phyloP scores from a whole-genome alignment of 495 filamentous ascomycete species.

The Podospora pseudopauciseta region DNA sequence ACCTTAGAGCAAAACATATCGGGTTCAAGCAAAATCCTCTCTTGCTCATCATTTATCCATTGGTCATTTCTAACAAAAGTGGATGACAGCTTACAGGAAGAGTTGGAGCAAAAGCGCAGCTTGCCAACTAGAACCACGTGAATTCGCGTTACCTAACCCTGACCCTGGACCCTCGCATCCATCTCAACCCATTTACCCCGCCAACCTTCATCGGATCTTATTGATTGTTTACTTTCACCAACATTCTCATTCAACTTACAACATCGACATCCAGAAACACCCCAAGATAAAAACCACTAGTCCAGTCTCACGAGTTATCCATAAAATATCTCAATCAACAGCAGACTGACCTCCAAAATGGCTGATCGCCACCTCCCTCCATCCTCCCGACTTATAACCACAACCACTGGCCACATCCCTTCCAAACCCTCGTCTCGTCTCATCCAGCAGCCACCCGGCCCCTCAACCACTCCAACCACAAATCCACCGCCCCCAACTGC shows the following conservation, averaged over 20 bases:
- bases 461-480: constrained; percentile 13
- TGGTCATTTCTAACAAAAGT: not conserved
- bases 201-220: constrained; percentile 7
- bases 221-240: constrained; percentile 6
- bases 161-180: constrained; percentile 5
- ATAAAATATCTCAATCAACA: not conserved
- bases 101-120: not conserved
- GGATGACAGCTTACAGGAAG: not conserved
- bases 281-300: not conserved
- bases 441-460: constrained; percentile 11
- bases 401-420: not conserved
- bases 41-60: not conserved
- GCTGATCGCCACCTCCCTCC: constrained; percentile 16
- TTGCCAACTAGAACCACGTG: constrained; percentile 12
- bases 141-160: constrained; percentile 16
- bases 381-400: constrained; percentile 9
- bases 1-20: not conserved
- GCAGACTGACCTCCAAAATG: constrained; percentile 7
- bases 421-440: constrained; percentile 2
- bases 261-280: not conserved
- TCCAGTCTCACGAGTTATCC: not conserved
- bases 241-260: not conserved
- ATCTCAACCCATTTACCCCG: constrained; percentile 9
- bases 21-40: not conserved
- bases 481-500: constrained; percentile 7